Conservation (phyloP, 257 asterid genomes). For the Lithospermum erythrorhizon region DNA sequence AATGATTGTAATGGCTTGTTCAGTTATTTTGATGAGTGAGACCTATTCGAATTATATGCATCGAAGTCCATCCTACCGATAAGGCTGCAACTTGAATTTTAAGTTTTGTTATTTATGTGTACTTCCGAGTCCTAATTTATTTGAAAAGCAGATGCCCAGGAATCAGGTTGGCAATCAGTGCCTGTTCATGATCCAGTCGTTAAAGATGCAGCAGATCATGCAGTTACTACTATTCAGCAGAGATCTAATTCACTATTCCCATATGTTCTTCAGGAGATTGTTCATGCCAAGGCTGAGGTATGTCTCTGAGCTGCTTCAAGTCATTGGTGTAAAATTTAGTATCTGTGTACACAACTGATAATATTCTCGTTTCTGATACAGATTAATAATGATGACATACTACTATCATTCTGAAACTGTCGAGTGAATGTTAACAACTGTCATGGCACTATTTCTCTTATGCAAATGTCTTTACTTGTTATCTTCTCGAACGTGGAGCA, state of each 20-base stretch:
- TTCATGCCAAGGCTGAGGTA: conserved; percentile 83
- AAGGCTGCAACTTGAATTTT: background rate
- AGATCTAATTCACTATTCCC: conserved; percentile 73
- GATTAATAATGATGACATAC: background rate
- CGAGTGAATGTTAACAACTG: background rate
- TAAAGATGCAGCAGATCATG: conserved; percentile 82
- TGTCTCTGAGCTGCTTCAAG: background rate
- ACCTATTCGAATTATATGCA: background rate
- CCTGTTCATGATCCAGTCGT: conserved; percentile 73
- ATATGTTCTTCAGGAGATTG: conserved; percentile 55
- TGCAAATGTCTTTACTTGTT: no score
- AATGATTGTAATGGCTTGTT: no score
- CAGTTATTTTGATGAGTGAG: no score
- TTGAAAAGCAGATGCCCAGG: conserved; percentile 29
- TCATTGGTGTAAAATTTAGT: background rate
- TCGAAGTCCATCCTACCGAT: background rate
- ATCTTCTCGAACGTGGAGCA: no score
- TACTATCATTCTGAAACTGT: background rate
- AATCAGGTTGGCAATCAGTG: conserved; percentile 56
- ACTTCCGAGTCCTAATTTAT: background rate
- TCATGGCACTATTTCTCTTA: background rate
- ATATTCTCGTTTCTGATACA: no score
- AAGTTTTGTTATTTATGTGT: background rate
- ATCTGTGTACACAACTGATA: background rate
- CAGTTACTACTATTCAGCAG: conserved; percentile 61